Evolutionary conservation across 192 early-diverging fungal species (phyloP), one percentile per base, ranked within the genome.

Genomic region (Pilobolus umbonatus): DNA sequence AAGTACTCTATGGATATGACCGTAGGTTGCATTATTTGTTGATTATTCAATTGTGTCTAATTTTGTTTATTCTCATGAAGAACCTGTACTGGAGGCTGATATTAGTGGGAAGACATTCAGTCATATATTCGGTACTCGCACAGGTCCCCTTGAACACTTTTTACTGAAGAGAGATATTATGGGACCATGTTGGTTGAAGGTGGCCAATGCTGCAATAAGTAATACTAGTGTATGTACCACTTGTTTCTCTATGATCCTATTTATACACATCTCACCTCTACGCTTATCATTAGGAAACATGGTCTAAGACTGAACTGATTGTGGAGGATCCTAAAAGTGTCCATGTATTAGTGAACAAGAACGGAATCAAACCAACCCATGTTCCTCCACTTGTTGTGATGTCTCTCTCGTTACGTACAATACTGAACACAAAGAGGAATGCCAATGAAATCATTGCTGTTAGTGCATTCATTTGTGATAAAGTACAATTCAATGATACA

Each of bases 171-270:
- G 95, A 21, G 85, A 91, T 54, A 72, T 99, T 25, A 98, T 93
- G 92, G 98, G 98, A 1, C 98, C 98, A 5, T 88, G 86, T 55
- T 99, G 98, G 98, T 72, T 99, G 0, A 65, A 77, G 12, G 80
- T 97, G 26, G 74, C 69, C 32, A 58, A 89, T 19, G 79, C 86
- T 0, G 62, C 72, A 17, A 59, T 84, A 3, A 76, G 64, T 35
- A 64, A 58, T 28, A 61, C 64, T 9, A 81, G 75, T 53, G 83
- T 85, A 61, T 46, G 42, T 44, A 5, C n/a, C n/a, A n/a, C n/a
- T n/a, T n/a, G n/a, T n/a, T n/a, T n/a, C n/a, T n/a, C n/a, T n/a
- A n/a, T n/a, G n/a, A n/a, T n/a, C n/a, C n/a, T n/a, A n/a, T n/a
- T n/a, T n/a, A n/a, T n/a, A n/a, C n/a, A n/a, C n/a, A n/a, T 61